phyloP scores from a whole-genome alignment of 225 moss, liverwort and hornwort genomes.

The Pseudoscleropodium purum region DNA sequence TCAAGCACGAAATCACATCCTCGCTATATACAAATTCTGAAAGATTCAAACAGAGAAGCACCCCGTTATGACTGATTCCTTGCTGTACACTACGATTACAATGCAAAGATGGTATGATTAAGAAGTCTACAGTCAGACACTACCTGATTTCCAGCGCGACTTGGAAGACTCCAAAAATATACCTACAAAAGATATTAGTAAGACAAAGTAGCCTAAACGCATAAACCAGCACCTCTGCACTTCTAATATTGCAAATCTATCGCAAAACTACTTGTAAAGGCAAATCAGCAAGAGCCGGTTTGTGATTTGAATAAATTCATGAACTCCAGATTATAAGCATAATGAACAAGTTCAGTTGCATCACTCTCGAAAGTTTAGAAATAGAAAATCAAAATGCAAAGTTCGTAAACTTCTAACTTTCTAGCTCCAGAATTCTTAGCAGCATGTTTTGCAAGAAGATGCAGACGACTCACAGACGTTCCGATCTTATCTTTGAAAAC shows the following conservation, averaged over 20 bases:
- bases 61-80: not conserved
- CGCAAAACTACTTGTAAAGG: not conserved
- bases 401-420: not conserved
- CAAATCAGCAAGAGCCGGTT: not conserved
- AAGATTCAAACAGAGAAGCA: not conserved
- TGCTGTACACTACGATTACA: not conserved
- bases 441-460: not conserved
- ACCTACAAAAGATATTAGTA: constrained; percentile 23
- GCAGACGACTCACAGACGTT: constrained; percentile 54
- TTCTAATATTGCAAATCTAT: not conserved
- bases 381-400: not conserved
- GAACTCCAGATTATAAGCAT: not conserved
- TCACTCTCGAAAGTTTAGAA: not conserved
- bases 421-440: not conserved
- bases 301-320: not conserved
- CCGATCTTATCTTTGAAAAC: constrained; percentile 88
- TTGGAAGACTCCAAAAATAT: constrained; percentile 90
- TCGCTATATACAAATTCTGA: not conserved
- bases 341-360: not conserved
- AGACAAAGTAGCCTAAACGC: not conserved
- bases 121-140: not conserved
- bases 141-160: constrained; percentile 82
- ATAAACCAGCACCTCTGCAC: not conserved
- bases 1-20: not conserved
- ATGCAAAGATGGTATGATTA: not conserved